Conservation (phyloP, 306 rosid genomes). For the Sicyos edulis region DNA sequence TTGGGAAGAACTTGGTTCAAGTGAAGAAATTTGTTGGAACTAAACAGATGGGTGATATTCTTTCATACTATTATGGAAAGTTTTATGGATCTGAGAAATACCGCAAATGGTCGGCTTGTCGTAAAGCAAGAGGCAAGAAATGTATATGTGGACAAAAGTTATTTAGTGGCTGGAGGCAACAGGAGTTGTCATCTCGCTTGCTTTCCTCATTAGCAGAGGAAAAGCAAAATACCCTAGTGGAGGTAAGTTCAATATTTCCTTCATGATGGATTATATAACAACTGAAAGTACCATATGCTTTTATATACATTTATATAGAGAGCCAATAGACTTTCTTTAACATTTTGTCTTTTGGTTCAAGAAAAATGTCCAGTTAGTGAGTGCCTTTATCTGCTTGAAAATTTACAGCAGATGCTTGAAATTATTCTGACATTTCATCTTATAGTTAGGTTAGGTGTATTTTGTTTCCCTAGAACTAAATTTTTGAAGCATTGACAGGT, state of each 20-base stretch:
- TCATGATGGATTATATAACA: background rate
- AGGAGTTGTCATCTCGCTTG: slow-evolving; percentile 73
- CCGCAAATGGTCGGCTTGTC: slow-evolving; percentile 63
- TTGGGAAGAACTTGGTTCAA: slow-evolving; percentile 71
- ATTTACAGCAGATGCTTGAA: background rate
- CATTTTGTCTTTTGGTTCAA: background rate
- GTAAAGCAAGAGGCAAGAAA: slow-evolving; percentile 61
- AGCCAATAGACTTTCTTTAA: background rate
- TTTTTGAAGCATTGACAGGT: slow-evolving; percentile 45
- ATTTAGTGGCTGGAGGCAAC: slow-evolving; percentile 76
- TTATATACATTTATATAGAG: background rate
- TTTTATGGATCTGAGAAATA: slow-evolving; percentile 64
- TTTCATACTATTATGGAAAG: slow-evolving; percentile 80
- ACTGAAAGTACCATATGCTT: background rate
- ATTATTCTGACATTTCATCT: background rate
- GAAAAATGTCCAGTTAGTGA: too few relatives aligned
- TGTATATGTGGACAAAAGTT: slow-evolving; percentile 59
- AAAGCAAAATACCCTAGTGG: slow-evolving; percentile 35
- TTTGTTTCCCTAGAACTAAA: slow-evolving; percentile 9
- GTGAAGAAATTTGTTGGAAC: slow-evolving; percentile 62
- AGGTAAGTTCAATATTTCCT: slow-evolving; percentile 42
- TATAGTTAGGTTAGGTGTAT: background rate
- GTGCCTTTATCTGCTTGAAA: background rate
- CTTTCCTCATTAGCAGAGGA: slow-evolving; percentile 43
- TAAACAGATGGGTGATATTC: slow-evolving; percentile 62